phyloP scores from a whole-genome alignment of 2,329 filamentous ascomycete species.

The Fusarium chlamydosporum region DNA sequence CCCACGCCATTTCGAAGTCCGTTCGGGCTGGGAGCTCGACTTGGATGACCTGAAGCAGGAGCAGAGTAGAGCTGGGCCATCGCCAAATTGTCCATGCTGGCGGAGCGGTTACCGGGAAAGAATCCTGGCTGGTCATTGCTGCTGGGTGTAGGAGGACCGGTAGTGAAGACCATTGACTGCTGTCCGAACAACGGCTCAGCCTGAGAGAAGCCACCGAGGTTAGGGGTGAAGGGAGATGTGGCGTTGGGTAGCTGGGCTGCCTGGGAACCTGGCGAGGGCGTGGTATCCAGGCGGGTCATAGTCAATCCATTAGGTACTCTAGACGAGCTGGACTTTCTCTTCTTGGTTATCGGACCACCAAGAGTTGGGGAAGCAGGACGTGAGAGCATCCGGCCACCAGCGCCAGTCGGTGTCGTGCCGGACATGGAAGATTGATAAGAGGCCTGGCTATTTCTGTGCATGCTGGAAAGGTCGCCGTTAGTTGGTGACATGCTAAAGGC shows the following conservation, averaged over 20 bases:
- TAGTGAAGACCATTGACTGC: slow-evolving; percentile 62
- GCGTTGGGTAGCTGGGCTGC: slow-evolving; percentile 58
- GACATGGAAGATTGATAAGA: slow-evolving; percentile 52
- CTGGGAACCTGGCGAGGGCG: slow-evolving; percentile 58
- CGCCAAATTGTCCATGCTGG: slow-evolving; percentile 75
- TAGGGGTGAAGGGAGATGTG: slow-evolving; percentile 69
- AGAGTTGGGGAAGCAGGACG: slow-evolving; percentile 80
- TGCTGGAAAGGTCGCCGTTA: slow-evolving; percentile 72
- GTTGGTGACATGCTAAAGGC: slow-evolving; percentile 72
- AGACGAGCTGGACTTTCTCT: slow-evolving; percentile 82
- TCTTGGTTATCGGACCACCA: slow-evolving; percentile 78
- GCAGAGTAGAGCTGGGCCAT: slow-evolving; percentile 78
- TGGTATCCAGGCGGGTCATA: slow-evolving; percentile 85
- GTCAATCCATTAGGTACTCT: slow-evolving; percentile 80
- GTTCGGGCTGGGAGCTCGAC: slow-evolving; percentile 82
- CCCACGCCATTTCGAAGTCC: slow-evolving; percentile 63
- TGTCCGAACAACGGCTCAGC: slow-evolving; percentile 63
- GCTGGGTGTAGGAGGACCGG: slow-evolving; percentile 76
- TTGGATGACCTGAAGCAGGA: slow-evolving; percentile 79
- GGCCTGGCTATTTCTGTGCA: slow-evolving; percentile 66
- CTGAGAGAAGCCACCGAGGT: slow-evolving; percentile 60
- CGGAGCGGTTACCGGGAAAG: slow-evolving; percentile 68
- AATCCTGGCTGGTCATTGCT: slow-evolving; percentile 73
- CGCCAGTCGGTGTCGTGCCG: slow-evolving; percentile 53
- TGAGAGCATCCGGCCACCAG: slow-evolving; percentile 66